Evolutionary conservation across 768 basidiomycete species (phyloP), one percentile per base, ranked within the genome.

Genomic region (Xanthoconium purpureum): DNA sequence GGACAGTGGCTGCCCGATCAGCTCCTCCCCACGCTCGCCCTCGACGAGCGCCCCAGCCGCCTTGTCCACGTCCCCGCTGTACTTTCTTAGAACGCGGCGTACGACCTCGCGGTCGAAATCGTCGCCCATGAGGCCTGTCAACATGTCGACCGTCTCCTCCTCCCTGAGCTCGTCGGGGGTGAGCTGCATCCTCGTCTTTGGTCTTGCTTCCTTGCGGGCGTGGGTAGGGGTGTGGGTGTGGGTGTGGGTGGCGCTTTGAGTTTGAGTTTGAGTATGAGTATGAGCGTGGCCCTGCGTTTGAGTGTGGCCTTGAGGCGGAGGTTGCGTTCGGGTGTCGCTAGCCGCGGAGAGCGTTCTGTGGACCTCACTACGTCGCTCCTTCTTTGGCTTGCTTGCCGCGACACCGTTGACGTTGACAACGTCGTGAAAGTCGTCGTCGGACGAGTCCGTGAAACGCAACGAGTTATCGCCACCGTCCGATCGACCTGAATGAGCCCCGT

Each of bases 51-150:
- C 84, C 45, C 77, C 76, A 0, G 77, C 82, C 13, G 84, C 83
- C 65, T 80, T 81, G 46, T 80, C 75, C 52, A 80, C 71, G 57
- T 88, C 75, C 24, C 85, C 83, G 38, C 79, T 79, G 67, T 82
- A 77, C 67, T 85, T 85, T 52, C 81, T 74, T 53, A 87, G 74
- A 20, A 88, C 76, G n/a, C 78, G 74, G 30, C 79, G 79, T 8
- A 78, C 82, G 18, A 80, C 73, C 33, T 80, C 77, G 11, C 68
- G 69, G 52, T 81, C 78, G 44, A 74, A 62, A 7, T 56, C 66
- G n/a, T 67, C 70, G 18, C 70, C 77, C 76, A 79, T 77, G 60
- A 80, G 63, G 2, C 67, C 55, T 12, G 61, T 69, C 47, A 80
- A 55, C 46, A 68, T 58, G 6, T 69, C 69, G 11, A 80, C 68